phyloP scores from a whole-genome alignment of 148 eudicot species.

The Hydrangea macrophylla region DNA sequence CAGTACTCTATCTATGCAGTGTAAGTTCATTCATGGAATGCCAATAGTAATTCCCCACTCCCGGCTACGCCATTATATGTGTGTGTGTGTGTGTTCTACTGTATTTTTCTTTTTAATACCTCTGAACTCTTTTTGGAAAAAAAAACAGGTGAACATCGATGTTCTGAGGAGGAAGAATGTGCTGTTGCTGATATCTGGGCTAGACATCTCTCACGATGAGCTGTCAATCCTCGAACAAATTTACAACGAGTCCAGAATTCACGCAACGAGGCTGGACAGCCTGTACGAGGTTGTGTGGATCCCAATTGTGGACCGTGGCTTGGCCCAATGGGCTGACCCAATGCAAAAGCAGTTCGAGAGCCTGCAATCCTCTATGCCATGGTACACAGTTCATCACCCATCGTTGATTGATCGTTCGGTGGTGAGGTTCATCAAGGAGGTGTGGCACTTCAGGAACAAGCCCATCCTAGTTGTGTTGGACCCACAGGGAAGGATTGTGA shows the following conservation, averaged over 20 bases:
- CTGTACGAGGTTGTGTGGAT: not conserved
- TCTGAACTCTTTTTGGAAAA: too few relatives aligned
- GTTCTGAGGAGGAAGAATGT: slow-evolving; percentile 55
- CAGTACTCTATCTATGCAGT: too few relatives aligned
- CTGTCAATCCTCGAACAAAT: slow-evolving; percentile 59
- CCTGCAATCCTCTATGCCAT: slow-evolving; percentile 33
- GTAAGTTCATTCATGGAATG: too few relatives aligned
- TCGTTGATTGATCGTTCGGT: slow-evolving; percentile 19
- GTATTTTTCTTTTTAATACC: too few relatives aligned
- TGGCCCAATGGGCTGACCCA: not conserved
- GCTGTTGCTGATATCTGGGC: slow-evolving; percentile 55
- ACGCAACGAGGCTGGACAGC: not conserved
- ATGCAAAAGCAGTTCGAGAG: not conserved
- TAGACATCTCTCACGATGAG: slow-evolving; percentile 57
- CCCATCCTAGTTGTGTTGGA: slow-evolving; percentile 64
- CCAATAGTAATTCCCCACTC: too few relatives aligned
- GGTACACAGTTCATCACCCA: not conserved
- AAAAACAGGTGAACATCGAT: slow-evolving; percentile 43
- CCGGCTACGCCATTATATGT: too few relatives aligned
- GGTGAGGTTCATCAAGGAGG: slow-evolving; percentile 13
- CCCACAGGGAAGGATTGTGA: slow-evolving; percentile 53
- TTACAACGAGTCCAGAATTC: slow-evolving; percentile 31
- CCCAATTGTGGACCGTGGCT: not conserved
- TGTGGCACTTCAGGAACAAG: slow-evolving; percentile 53
- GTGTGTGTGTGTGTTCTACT: too few relatives aligned